A percentile compares a stretch with the other conserved stretches of the same genome.
Evolutionary conservation across 148 eudicot genomes (phyloP).

Genomic region (Simmondsia chinensis): DNA sequence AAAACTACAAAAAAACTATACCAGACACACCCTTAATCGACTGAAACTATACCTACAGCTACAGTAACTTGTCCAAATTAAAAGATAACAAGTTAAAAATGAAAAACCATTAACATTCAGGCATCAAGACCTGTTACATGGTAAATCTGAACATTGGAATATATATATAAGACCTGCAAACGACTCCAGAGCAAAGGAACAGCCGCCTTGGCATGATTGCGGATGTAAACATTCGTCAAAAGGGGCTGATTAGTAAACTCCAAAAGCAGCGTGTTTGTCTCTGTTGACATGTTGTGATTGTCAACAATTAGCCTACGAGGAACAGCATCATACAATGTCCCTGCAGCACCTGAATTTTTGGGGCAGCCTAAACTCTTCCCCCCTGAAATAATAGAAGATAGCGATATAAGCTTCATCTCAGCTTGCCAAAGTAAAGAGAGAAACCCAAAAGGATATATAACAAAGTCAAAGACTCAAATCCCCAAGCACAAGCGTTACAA

Average conservation of each 20-base stretch:
- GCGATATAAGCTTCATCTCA: too few species aligned
- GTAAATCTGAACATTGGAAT: background rate
- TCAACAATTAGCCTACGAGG: conserved; percentile 60
- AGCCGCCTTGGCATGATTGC: conserved; percentile 62
- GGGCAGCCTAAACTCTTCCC: conserved; percentile 89
- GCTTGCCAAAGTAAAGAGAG: too few species aligned
- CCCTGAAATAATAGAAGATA: conserved; percentile 24
- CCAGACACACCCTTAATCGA: too few species aligned
- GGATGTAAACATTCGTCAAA: conserved; percentile 70
- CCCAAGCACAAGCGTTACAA: background rate
- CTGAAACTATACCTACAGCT: too few species aligned
- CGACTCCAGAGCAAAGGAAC: conserved; percentile 96
- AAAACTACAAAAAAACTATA: too few species aligned
- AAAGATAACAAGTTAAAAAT: too few species aligned
- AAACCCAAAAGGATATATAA: too few species aligned
- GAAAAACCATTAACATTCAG: too few species aligned
- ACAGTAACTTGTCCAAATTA: too few species aligned
- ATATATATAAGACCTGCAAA: conserved; percentile 51
- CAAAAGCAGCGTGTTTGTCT: conserved; percentile 73
- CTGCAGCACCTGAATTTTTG: conserved; percentile 82
- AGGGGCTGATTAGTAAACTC: conserved; percentile 87
- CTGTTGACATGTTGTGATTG: conserved; percentile 73
- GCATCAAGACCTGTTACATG: too few species aligned
- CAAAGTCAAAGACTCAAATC: too few species aligned
- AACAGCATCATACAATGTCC: conserved; percentile 81